Conservation (phyloP, 2,329 filamentous ascomycete species). For the Penicillium nordicum region DNA sequence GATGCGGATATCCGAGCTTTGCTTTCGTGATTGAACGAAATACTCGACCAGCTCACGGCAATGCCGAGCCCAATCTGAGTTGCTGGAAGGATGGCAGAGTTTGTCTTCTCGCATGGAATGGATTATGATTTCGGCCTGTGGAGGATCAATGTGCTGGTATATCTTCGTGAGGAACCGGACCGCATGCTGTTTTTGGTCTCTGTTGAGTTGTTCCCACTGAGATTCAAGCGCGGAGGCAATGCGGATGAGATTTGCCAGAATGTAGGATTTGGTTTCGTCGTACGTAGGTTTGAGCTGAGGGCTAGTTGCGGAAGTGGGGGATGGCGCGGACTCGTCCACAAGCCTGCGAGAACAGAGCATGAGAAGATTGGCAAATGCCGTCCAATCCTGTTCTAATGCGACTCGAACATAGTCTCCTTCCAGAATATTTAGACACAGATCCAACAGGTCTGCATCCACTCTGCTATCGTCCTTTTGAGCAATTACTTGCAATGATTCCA, state of each 20-base stretch:
- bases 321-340: slow-evolving; percentile 28
- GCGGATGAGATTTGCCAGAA: slow-evolving; percentile 37
- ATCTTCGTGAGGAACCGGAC: slow-evolving; percentile 36
- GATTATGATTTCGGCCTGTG: slow-evolving; percentile 40
- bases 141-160: slow-evolving; percentile 36
- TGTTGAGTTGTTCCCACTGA: slow-evolving; percentile 37
- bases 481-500: slow-evolving; percentile 36
- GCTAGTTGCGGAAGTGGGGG: slow-evolving; percentile 19
- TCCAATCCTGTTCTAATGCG: slow-evolving; percentile 34
- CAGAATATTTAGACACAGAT: slow-evolving; percentile 40
- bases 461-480: slow-evolving; percentile 37
- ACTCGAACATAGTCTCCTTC: slow-evolving; percentile 37
- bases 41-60: slow-evolving; percentile 35
- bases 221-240: slow-evolving; percentile 37
- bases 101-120: slow-evolving; percentile 33
- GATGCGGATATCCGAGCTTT: slow-evolving; percentile 40
- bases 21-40: slow-evolving; percentile 38
- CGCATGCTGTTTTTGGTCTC: slow-evolving; percentile 36
- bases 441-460: slow-evolving; percentile 40
- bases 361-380: slow-evolving; percentile 32
- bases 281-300: slow-evolving; percentile 27
- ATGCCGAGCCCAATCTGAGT: slow-evolving; percentile 32
- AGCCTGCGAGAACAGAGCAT: slow-evolving; percentile 36
- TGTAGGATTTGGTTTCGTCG: slow-evolving; percentile 38
- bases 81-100: slow-evolving; percentile 34